Base-by-base conservation (phyloP, 129 eudicot species). In the Centaurea solstitialis region DNA sequence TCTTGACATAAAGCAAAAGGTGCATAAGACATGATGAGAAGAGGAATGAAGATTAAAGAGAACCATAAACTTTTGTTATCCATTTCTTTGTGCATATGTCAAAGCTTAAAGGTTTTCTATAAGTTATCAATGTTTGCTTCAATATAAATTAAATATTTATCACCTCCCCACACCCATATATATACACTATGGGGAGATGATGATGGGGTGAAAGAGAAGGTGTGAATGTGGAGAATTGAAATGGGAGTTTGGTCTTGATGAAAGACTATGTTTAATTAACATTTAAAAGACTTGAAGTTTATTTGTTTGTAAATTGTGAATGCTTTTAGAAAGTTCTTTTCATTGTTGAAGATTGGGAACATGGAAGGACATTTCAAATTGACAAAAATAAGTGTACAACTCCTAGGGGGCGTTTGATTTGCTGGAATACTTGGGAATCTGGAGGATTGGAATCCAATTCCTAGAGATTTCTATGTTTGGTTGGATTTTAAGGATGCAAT, bases 1-100 rank as follows among this genome's bases (percentile, higher is more conserved):
- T 89, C 93, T 79, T 87, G 89, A 76, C 82, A 72, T 72, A 38
- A 57, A 26, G 74, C 71, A 40, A 15, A n/a, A 33, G 75, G 76
- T 64, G 65, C 67, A 45, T 18, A 72, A 6, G 47, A 66, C 57
- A 81, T 18, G 74, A 81, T 72, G 73, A 79, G 57, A 76, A 83
- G 81, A 79, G 78, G 35, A 64, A 88, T 50, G 66, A 86, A 68
- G 81, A 74, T 76, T 24, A 81, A 70, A 82, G 73, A 12, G 59
- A 69, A 59, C 9, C 4, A 6, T 39, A 40, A 76, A 17, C 68
- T 76, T 76, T 70, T 76, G 73, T 18, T 57, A 70, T 57, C 73
- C 86, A 82, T 82, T 24, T 57, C 45, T 76, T 53, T 68, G 6
- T 68, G 65, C 45, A 35, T 80, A 35, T 65, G 12, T 50, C 41